A percentile compares a stretch with the other conserved stretches of the same genome.
Evolutionary conservation across 1,139 yeast species (phyloP).

Genomic region (Zygosaccharomyces sapae): DNA sequence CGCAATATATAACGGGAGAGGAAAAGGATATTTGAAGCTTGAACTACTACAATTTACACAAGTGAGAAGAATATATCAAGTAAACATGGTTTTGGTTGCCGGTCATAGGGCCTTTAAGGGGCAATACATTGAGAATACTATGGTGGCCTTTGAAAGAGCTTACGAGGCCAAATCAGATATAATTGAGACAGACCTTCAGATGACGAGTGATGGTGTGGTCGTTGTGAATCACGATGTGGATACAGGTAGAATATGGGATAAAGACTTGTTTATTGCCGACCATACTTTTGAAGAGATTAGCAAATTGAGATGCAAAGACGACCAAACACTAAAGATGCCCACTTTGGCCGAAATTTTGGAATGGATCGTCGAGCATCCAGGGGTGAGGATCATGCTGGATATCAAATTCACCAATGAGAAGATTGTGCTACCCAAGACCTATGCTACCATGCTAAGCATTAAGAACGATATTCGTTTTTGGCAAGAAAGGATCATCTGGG

Average conservation of each 20-base stretch:
- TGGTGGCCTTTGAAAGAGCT: slow-evolving; percentile 69
- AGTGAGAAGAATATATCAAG: not conserved
- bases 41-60: not conserved
- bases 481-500: slow-evolving; percentile 66
- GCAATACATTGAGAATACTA: slow-evolving; percentile 72
- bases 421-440: slow-evolving; percentile 49
- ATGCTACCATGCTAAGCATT: slow-evolving; percentile 46
- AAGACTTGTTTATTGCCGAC: slow-evolving; percentile 39
- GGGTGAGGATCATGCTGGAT: slow-evolving; percentile 66
- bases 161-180: slow-evolving; percentile 62
- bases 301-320: slow-evolving; percentile 49
- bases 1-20: slow-evolving; percentile 1
- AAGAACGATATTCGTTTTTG: slow-evolving; percentile 57
- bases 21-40: not conserved
- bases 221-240: slow-evolving; percentile 62
- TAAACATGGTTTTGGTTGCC: slow-evolving; percentile 38
- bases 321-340: slow-evolving; percentile 55
- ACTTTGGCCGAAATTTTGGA: slow-evolving; percentile 55
- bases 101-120: slow-evolving; percentile 40
- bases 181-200: slow-evolving; percentile 82
- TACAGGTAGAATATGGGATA: slow-evolving; percentile 39
- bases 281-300: slow-evolving; percentile 44
- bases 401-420: slow-evolving; percentile 70
- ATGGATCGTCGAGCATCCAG: slow-evolving; percentile 50
- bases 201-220: slow-evolving; percentile 65